Evolutionary conservation across 2,329 filamentous ascomycete species (phyloP).

Genomic region (Onygena corvina): DNA sequence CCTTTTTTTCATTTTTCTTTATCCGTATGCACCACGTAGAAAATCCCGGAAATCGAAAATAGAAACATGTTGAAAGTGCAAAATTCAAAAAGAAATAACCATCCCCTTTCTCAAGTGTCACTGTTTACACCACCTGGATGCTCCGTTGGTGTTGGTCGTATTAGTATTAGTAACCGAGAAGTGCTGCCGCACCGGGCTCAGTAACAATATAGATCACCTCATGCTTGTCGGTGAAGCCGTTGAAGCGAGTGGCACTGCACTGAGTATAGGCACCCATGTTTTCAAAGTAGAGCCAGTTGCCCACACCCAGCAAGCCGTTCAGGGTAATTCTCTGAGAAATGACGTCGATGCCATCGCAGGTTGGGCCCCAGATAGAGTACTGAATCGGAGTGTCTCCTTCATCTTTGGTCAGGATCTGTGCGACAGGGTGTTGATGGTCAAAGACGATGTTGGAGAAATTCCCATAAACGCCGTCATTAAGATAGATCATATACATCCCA

Average conservation of each 20-base stretch:
- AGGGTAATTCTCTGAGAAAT: conserved; percentile 74
- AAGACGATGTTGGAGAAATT: conserved; percentile 99
- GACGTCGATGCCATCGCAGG: conserved; percentile 94
- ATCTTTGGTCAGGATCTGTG: conserved; percentile 60
- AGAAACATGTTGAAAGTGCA: background rate
- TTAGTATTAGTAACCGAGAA: conserved; percentile 42
- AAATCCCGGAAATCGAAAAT: background rate
- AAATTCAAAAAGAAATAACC: background rate
- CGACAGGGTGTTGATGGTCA: conserved; percentile 84
- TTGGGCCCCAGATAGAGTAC: conserved; percentile 97
- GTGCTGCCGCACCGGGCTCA: conserved; percentile 70
- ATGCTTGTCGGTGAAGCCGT: conserved; percentile 86
- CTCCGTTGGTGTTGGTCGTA: background rate
- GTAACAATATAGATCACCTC: conserved; percentile 91
- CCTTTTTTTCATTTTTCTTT: background rate
- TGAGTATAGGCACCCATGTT: conserved; percentile 98
- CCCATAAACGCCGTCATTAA: conserved; percentile 95
- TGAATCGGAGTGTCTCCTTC: conserved; percentile 54
- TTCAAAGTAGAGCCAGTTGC: conserved; percentile 98
- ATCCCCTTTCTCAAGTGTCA: background rate
- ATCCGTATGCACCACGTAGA: background rate
- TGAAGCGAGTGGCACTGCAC: conserved; percentile 95
- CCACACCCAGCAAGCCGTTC: conserved; percentile 66
- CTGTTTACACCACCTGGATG: background rate
- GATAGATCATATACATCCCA: conserved; percentile 81